Evolutionary conservation across 2,329 filamentous ascomycete species (phyloP), one percentile per base, ranked within the genome.

Genomic region (Fusarium sp.): DNA sequence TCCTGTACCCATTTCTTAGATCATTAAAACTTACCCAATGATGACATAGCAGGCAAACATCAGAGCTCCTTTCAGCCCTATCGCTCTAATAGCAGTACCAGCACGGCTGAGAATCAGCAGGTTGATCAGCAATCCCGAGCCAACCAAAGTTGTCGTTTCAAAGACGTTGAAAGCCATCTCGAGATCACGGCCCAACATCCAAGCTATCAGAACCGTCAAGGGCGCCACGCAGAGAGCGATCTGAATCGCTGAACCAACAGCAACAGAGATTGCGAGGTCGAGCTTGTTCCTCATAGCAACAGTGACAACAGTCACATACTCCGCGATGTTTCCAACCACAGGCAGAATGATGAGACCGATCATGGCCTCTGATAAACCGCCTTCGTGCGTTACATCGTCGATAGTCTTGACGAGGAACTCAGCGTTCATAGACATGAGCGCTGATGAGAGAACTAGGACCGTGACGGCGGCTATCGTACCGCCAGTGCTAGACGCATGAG

Each of bases 101-200:
- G 91, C 85, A 15, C 91, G 91, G 71, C 92, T 91, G 28, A 92
- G 84, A 55, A 94, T 90, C n/a, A 94, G 81, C 71, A 93, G 89
- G 77, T 92, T 93, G 73, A 93, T 91, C 47, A 94, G 87, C 62
- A 93, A 83, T 5, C 91, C 90, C 4, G 85, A 88, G 6, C 92
- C 87, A 73, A 93, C 91, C 73, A 94, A 85, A 38, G 89, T 88
- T 21, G 92, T 88, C 1, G 91, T 93, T 80, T 94, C 91, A 75
- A 94, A 94, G 36, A 90, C 85, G 71, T 90, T 90, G 78, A 94
- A 94, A 70, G 91, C 90, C 49, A 94, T 83, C n/a, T 87, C 83
- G 77, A 90, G 84, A 21, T 88, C 83, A 39, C 84, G 83, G 14
- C 81, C 75, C 69, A 90, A 78, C 64, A 81, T 80, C 88, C 88